phyloP scores from a whole-genome alignment of 495 filamentous ascomycete species.

The Penicillium desertorum region DNA sequence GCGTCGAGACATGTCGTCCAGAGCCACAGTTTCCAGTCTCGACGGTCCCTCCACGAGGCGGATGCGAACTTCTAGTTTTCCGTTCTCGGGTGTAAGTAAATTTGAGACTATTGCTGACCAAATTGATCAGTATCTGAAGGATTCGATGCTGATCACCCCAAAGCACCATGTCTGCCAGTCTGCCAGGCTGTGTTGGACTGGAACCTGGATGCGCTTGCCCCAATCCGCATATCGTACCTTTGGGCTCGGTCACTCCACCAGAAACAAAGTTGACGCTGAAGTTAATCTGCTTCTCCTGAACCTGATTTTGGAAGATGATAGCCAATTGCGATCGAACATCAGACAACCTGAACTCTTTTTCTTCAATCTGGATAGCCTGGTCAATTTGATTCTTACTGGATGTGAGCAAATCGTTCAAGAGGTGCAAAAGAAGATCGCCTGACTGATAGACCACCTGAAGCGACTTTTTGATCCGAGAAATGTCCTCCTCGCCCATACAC shows the following conservation, averaged over 20 bases:
- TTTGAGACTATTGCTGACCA: constrained; percentile 89
- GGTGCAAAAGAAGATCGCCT: constrained; percentile 62
- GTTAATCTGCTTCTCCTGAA: constrained; percentile 70
- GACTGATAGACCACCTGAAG: too few relatives aligned
- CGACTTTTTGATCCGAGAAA: background rate
- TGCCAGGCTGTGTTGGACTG: constrained; percentile 60
- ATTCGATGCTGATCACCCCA: constrained; percentile 93
- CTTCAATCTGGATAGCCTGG: constrained; percentile 71
- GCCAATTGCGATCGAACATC: constrained; percentile 77
- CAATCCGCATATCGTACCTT: constrained; percentile 34
- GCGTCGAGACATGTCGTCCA: too few relatives aligned
- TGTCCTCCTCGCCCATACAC: constrained; percentile 85
- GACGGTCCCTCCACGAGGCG: constrained; percentile 47
- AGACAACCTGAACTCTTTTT: constrained; percentile 77
- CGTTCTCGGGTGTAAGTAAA: constrained; percentile 88
- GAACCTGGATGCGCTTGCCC: constrained; percentile 45
- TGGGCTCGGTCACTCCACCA: too few relatives aligned
- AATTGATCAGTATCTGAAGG: constrained; percentile 85
- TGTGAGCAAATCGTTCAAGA: constrained; percentile 86
- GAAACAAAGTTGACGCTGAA: constrained; percentile 65
- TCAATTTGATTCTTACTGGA: too few relatives aligned
- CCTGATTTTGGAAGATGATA: constrained; percentile 87
- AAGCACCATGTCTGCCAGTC: constrained; percentile 70
- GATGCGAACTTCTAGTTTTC: constrained; percentile 71
- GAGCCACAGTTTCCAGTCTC: too few relatives aligned